Evolutionary conservation across 306 rosid genomes (phyloP).

Genomic region (Vicia faba): DNA sequence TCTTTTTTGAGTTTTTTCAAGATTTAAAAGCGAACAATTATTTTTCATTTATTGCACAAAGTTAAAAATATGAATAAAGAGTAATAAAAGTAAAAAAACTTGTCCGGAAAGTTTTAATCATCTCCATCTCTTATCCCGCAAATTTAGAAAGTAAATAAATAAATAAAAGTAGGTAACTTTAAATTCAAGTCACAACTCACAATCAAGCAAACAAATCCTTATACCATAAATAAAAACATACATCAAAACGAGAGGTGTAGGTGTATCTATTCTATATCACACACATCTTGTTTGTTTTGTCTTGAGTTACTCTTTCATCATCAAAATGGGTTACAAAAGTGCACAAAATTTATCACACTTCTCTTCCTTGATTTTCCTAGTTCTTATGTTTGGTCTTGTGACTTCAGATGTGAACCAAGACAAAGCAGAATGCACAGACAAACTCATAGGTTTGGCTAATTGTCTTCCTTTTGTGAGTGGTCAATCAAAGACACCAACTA

Average conservation of each 20-base stretch:
- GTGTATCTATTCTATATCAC: no score
- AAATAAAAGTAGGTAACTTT: neutral
- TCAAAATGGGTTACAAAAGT: constrained; percentile 37
- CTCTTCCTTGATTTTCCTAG: constrained; percentile 29
- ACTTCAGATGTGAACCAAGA: constrained; percentile 63
- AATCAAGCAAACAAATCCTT: neutral
- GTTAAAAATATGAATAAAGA: neutral
- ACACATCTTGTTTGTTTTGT: neutral
- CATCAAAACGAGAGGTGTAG: neutral
- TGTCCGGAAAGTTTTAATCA: neutral
- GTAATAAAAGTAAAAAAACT: neutral
- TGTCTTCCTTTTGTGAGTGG: constrained; percentile 72
- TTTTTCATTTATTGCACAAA: neutral
- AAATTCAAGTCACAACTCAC: neutral
- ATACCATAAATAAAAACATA: neutral
- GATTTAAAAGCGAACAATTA: neutral
- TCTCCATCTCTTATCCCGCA: neutral
- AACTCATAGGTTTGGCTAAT: constrained; percentile 49
- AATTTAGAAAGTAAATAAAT: neutral
- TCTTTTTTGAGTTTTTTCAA: no score
- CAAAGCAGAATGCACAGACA: constrained; percentile 61
- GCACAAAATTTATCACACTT: constrained; percentile 22
- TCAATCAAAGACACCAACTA: constrained; percentile 59
- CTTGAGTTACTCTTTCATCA: neutral
- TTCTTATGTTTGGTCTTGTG: constrained; percentile 42